A percentile compares a stretch with the other conserved stretches of the same genome.
These are phyloP conservation scores for Astragalus glycyphyllos DNA, from an alignment of 306 rosid species.

Conservation along the genomic window DNA sequence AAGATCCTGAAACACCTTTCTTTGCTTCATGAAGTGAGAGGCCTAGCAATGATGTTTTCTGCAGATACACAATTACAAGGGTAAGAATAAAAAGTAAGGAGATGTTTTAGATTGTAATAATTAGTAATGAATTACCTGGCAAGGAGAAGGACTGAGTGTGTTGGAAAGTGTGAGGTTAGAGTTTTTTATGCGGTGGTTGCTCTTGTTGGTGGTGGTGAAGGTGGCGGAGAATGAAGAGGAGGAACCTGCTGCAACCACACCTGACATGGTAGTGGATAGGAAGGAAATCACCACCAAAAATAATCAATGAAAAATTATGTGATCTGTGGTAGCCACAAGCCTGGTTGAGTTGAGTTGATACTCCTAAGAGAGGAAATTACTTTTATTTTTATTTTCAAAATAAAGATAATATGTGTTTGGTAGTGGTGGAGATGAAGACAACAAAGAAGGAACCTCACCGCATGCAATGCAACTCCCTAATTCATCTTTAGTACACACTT, in stretches of 20 bases:
- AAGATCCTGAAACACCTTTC: constrained; percentile 54
- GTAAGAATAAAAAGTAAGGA: background rate
- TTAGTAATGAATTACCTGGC: constrained; percentile 50
- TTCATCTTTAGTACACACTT: too few species aligned
- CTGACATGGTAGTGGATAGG: constrained; percentile 59
- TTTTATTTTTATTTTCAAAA: constrained; percentile 3
- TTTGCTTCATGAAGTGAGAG: constrained; percentile 75
- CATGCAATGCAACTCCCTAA: background rate
- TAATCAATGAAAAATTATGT: background rate
- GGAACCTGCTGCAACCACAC: constrained; percentile 67
- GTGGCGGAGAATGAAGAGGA: constrained; percentile 66
- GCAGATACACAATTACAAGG: constrained; percentile 1
- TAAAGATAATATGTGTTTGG: constrained; percentile 48
- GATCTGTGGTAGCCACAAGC: constrained; percentile 9
- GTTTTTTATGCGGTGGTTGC: constrained; percentile 45
- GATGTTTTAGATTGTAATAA: background rate
- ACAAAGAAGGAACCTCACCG: constrained; percentile 44
- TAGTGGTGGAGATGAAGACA: constrained; percentile 37
- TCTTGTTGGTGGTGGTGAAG: constrained; percentile 53
- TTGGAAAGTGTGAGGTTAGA: constrained; percentile 52
- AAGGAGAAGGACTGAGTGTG: constrained; percentile 37
- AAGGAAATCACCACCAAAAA: constrained; percentile 4
- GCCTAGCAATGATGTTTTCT: constrained; percentile 83
- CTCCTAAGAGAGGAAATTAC: constrained; percentile 6
- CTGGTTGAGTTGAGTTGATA: background rate